A percentile compares a stretch with the other conserved stretches of the same genome.
phyloP scores from a whole-genome alignment of 2,329 filamentous ascomycete species.

The Tolypocladium paradoxum region DNA sequence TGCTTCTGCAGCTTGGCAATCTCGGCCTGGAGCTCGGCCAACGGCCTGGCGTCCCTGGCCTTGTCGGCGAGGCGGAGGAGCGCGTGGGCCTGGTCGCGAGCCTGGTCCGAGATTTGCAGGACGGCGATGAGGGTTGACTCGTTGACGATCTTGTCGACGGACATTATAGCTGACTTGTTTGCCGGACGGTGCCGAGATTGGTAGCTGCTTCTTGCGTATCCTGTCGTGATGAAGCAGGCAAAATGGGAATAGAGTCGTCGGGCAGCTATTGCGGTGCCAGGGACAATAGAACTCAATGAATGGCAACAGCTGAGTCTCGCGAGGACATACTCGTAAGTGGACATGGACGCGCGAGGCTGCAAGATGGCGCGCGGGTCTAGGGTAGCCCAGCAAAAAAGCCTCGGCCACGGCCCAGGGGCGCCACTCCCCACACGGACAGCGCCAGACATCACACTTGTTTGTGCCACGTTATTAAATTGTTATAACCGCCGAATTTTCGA shows the following conservation, averaged over 20 bases:
- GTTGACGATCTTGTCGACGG: constrained; percentile 27
- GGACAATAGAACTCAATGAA: not conserved
- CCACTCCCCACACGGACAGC: not conserved
- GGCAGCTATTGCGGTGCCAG: not conserved
- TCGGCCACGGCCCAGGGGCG: not conserved
- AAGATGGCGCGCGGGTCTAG: not conserved
- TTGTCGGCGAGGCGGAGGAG: constrained; percentile 47
- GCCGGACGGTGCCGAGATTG: not conserved
- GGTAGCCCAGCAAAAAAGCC: not conserved
- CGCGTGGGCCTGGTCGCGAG: constrained; percentile 59
- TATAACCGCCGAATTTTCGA: not conserved
- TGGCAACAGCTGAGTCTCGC: not conserved
- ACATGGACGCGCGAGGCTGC: not conserved
- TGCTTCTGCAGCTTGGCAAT: constrained; percentile 69
- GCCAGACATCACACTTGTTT: not conserved
- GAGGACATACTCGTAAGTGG: not conserved
- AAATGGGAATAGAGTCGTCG: too few species aligned
- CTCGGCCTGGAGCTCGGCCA: constrained; percentile 41
- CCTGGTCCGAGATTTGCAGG: constrained; percentile 60
- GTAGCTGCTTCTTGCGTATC: not conserved
- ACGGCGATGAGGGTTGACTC: constrained; percentile 51
- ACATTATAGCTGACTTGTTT: constrained; percentile 17
- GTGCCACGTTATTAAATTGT: not conserved
- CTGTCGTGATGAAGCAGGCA: not conserved
- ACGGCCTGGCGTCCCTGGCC: constrained; percentile 29